Evolutionary conservation across 305 asterid genomes (phyloP).

Genomic region (Salvia sclarea): DNA sequence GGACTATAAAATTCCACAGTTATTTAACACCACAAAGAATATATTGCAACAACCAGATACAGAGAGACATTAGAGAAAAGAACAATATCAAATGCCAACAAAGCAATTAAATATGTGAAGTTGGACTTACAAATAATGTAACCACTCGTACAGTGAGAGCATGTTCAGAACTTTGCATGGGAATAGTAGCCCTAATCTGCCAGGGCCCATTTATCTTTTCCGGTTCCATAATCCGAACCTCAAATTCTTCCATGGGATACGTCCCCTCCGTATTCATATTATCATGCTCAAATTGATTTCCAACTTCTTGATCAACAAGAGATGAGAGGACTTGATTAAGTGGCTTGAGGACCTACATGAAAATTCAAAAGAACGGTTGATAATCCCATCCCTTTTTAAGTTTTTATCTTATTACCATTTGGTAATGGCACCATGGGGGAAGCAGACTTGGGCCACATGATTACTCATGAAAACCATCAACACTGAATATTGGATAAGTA

Average conservation of each 20-base stretch:
- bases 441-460: constrained; percentile 22
- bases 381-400: constrained; percentile 27
- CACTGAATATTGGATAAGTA: constrained; percentile 1
- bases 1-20: constrained; percentile 17
- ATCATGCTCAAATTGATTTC: constrained; percentile 80
- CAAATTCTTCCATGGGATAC: constrained; percentile 90
- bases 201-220: constrained; percentile 83
- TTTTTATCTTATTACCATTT: constrained; percentile 10
- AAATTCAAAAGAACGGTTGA: constrained; percentile 24
- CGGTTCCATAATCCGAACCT: constrained; percentile 91
- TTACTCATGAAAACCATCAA: constrained; percentile 15
- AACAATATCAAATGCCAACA: constrained; percentile 8
- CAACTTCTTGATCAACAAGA: constrained; percentile 92
- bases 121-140: constrained; percentile 76
- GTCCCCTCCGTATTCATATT: constrained; percentile 67
- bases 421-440: constrained; percentile 17
- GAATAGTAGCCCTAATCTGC: constrained; percentile 83
- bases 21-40: constrained; percentile 5
- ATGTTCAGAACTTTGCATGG: constrained; percentile 94
- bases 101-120: constrained; percentile 31
- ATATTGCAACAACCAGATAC: constrained; percentile 19
- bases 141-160: constrained; percentile 93
- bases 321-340: constrained; percentile 87
- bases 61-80: constrained; percentile 6
- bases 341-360: constrained; percentile 72